These are phyloP conservation scores for Yamagishiella unicocca DNA, from an alignment of 139 green algal genomes.

Conservation along the genomic window DNA sequence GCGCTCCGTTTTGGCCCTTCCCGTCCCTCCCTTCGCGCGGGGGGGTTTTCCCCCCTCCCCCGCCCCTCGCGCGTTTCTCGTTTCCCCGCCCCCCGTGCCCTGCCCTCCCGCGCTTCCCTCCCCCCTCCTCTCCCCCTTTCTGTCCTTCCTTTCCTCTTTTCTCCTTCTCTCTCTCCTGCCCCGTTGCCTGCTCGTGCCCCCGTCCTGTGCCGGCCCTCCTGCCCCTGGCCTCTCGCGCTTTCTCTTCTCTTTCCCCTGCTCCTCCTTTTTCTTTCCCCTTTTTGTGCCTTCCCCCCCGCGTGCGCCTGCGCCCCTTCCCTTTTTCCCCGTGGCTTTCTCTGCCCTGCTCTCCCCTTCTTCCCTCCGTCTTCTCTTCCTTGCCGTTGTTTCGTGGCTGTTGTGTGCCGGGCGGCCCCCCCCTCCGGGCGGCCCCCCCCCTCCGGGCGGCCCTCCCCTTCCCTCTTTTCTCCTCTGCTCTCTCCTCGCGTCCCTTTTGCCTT, in stretches of 20 bases:
- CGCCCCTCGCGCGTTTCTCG: too few relatives aligned
- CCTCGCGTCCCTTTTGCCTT: background rate
- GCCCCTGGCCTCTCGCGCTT: background rate
- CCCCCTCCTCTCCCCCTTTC: too few relatives aligned
- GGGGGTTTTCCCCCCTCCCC: too few relatives aligned
- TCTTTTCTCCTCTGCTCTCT: background rate
- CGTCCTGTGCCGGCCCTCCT: background rate
- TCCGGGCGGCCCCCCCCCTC: too few relatives aligned
- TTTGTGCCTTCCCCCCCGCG: background rate
- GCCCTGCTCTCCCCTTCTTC: background rate
- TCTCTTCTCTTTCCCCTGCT: background rate
- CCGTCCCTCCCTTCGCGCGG: too few relatives aligned
- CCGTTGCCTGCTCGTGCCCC: background rate
- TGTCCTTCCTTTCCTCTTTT: background rate
- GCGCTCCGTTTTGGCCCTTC: too few relatives aligned
- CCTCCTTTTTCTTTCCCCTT: background rate
- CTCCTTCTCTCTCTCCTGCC: background rate
- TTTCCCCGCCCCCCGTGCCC: too few relatives aligned
- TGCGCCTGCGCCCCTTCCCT: background rate
- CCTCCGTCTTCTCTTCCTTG: background rate
- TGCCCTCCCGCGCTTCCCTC: too few relatives aligned
- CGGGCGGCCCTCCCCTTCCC: background rate
- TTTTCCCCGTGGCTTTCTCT: background rate
- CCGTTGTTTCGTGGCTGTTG: too few relatives aligned
- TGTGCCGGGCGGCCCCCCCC: too few relatives aligned